A percentile compares a stretch with the other conserved stretches of the same genome.
phyloP scores from a whole-genome alignment of 768 basidiomycete genomes.

The Kwoniella dendrophila region DNA sequence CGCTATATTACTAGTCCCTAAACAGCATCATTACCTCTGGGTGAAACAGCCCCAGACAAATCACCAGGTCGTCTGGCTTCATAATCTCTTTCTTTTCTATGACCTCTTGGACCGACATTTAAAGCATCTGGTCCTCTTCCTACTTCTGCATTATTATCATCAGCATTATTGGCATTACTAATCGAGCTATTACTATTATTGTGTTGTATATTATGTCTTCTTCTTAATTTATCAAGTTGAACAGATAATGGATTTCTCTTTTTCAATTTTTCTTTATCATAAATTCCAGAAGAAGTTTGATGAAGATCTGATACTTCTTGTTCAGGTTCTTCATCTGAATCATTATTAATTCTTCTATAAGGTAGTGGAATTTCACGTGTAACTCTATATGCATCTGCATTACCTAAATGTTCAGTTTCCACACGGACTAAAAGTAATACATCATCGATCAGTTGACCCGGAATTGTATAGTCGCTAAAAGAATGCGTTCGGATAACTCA shows the following conservation, averaged over 20 bases:
- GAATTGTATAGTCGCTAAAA: constrained; percentile 9
- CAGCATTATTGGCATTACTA: not conserved
- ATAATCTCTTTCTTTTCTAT: constrained; percentile 41
- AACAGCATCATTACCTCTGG: constrained; percentile 1
- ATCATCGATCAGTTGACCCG: constrained; percentile 20
- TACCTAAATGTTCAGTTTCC: constrained; percentile 90
- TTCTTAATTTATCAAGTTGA: constrained; percentile 25
- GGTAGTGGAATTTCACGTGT: constrained; percentile 83
- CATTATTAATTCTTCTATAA: constrained; percentile 62
- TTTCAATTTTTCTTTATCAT: constrained; percentile 4
- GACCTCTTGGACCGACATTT: constrained; percentile 44
- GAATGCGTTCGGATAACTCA: constrained; percentile 56
- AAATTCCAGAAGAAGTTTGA: not conserved
- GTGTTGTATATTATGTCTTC: constrained; percentile 10
- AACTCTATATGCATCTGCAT: constrained; percentile 83
- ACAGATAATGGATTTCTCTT: constrained; percentile 10
- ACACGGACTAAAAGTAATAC: constrained; percentile 63
- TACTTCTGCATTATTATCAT: not conserved
- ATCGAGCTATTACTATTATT: not conserved
- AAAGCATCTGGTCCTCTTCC: constrained; percentile 39
- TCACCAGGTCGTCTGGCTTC: constrained; percentile 48
- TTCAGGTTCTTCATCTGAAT: constrained; percentile 58
- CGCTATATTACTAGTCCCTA: no score
- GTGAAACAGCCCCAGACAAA: not conserved
- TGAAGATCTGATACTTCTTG: constrained; percentile 31